phyloP scores from a whole-genome alignment of 331 rosid genomes.

The Cydonia oblonga region DNA sequence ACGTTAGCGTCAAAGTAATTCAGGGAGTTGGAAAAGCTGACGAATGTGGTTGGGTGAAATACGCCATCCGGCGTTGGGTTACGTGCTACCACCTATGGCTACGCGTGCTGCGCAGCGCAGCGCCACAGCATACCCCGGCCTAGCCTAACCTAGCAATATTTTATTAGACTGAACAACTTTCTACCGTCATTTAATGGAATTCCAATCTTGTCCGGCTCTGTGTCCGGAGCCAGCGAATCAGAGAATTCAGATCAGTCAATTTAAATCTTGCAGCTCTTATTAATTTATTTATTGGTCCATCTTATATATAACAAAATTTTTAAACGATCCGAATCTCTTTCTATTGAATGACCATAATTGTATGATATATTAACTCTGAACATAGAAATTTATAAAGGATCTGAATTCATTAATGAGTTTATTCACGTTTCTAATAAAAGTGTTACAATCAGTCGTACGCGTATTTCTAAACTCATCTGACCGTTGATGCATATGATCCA shows the following conservation, averaged over 20 bases:
- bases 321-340: fast-evolving
- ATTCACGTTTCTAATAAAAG: no score
- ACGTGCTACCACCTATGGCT: not conserved
- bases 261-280: fast-evolving
- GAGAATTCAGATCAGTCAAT: no score
- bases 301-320: no score
- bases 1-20: not conserved
- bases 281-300: fast-evolving
- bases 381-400: fast-evolving
- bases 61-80: not conserved
- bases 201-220: no score
- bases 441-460: no score
- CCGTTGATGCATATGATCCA: no score
- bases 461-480: no score
- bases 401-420: no score
- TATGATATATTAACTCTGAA: no score
- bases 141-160: not conserved
- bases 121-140: not conserved
- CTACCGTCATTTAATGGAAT: not conserved
- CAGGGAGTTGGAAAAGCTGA: not conserved
- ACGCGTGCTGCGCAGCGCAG: not conserved
- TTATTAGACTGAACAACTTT: not conserved
- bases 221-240: no score
- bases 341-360: no score
- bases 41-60: not conserved